Conservation (phyloP, 371 early-diverging fungal species). For the Basidiobolus heterosporus region DNA sequence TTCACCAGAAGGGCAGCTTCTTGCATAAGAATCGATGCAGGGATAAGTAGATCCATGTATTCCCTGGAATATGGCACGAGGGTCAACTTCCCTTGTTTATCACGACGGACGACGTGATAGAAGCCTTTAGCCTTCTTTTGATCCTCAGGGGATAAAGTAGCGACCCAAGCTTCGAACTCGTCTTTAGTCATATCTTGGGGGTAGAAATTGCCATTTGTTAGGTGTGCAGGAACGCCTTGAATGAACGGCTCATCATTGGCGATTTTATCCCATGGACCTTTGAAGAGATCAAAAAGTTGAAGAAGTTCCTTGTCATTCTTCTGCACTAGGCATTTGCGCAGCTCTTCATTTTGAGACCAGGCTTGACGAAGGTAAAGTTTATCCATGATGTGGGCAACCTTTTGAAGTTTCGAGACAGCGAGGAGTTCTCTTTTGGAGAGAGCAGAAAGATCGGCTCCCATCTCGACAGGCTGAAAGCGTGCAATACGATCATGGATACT, state of each 20-base stretch:
- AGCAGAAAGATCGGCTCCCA: slow-evolving; percentile 28
- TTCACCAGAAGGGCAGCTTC: slow-evolving; percentile 42
- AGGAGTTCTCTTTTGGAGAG: slow-evolving; percentile 25
- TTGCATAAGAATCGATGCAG: slow-evolving; percentile 31
- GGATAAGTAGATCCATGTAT: slow-evolving; percentile 40
- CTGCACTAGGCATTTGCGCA: slow-evolving; percentile 26
- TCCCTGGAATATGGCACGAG: slow-evolving; percentile 35
- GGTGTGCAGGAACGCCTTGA: slow-evolving; percentile 34
- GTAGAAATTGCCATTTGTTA: slow-evolving; percentile 52
- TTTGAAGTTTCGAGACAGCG: slow-evolving; percentile 45
- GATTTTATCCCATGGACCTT: slow-evolving; percentile 54
- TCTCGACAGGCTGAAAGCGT: slow-evolving; percentile 32
- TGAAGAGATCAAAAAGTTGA: slow-evolving; percentile 42
- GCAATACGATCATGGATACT: slow-evolving; percentile 12
- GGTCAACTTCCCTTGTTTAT: slow-evolving; percentile 16
- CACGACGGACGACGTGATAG: slow-evolving; percentile 39
- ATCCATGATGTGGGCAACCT: slow-evolving; percentile 42
- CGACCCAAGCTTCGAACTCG: slow-evolving; percentile 45
- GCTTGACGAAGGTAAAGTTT: slow-evolving; percentile 48
- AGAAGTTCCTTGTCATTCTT: slow-evolving; percentile 19
- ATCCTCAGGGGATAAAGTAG: slow-evolving; percentile 23
- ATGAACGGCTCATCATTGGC: slow-evolving; percentile 40
- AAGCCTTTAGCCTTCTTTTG: slow-evolving; percentile 42
- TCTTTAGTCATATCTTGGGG: slow-evolving; percentile 56
- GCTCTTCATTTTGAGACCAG: slow-evolving; percentile 46